Base-by-base conservation (phyloP, 2,329 filamentous ascomycete species). In the Cylindrodendrum hubeiense region DNA sequence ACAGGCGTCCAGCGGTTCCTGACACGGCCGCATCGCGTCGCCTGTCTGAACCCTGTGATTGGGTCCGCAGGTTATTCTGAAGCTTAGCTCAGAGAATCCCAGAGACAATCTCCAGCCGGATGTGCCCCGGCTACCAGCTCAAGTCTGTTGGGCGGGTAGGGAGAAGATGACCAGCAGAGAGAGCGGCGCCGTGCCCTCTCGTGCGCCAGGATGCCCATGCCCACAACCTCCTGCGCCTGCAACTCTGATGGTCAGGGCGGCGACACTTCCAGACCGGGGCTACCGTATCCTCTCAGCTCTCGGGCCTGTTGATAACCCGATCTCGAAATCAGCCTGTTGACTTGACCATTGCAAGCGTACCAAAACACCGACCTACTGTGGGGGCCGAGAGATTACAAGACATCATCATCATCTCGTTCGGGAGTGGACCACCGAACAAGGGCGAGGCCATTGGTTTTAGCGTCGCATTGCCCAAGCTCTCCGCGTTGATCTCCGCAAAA, bases 21-120 rank as follows among this genome's bases (percentile, higher is more conserved):
- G 59, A 65, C 60, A 62, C 73, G 68, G 65, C 63, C 64, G 67
- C 67, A 50, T 70, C 64, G 63, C 67, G 65, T 71, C 71, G 71
- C 63, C 60, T 71, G 71, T 73, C 72, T 74, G 69, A 74, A 66
- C 63, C 60, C 52, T 56, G 56, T 71, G 71, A 74, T 72, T 74
- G 71, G 72, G 58, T 67, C 60, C 65, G 59, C 64, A 63, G 54
- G 34, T 43, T 49, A 67, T 62, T 67, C 55, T 72, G 54, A 65
- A 69, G 67, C 63, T 60, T 74, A 68, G 69, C 69, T 68, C 64
- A 41, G 64, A 68, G 59, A 62, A 60, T 55, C 65, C 62, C 57
- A 60, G 59, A 52, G 53, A 62, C 58, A 70, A 70, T 73, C 71
- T 63, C 50, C 33, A 68, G 57, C 53, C 46, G 57, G 63, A 51